Base-by-base conservation (phyloP, 441 rosid species). In the Adansonia grandidieri region DNA sequence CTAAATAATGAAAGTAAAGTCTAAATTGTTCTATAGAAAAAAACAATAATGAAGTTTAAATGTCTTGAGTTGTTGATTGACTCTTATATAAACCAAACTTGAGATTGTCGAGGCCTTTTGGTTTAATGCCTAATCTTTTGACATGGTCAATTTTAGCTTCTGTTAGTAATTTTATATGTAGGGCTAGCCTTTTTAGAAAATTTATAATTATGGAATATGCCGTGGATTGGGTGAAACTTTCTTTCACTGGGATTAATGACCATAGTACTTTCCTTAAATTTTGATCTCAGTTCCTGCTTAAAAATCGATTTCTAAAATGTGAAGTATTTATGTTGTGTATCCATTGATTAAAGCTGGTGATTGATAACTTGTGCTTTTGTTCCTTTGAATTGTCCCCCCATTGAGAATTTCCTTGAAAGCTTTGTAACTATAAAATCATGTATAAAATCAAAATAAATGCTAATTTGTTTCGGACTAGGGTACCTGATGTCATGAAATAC, bases 141-240 rank as follows among this genome's bases (percentile, higher is more conserved):
- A 9, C 48, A 15, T 15, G 6, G 28, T 7, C 48, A n/a, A 71
- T 71, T 32, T 48, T 6, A 48, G 19, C 7, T 50, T 70, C n/a
- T 22, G 2, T 47, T 47, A 11, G 11, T 72, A 72, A 24, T 72
- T 5, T 5, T 17, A 74, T 19, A 74, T 44, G 4, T 1, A 5
- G 37, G 75, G 68, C 4, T 5, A 4, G 10, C 9, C 28, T 71
- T 14, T 15, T 28, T 48, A 10, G 71, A 68, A 19, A 19, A 11
- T 68, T 68, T 68, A 47, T 47, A 68, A 47, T 47, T 68, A 11
- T 48, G 6, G 74, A 48, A 70, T 50, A 50, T 70, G 74, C 13
- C 14, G 72, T 6, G 17, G 10, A 11, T 42, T 50, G 44, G 74
- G 58, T 69, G 44, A 50, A 22, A 51, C n/a, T 56, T 72, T 72